phyloP scores from a whole-genome alignment of 2,329 filamentous ascomycete species.

The Cytospora schulzeri region DNA sequence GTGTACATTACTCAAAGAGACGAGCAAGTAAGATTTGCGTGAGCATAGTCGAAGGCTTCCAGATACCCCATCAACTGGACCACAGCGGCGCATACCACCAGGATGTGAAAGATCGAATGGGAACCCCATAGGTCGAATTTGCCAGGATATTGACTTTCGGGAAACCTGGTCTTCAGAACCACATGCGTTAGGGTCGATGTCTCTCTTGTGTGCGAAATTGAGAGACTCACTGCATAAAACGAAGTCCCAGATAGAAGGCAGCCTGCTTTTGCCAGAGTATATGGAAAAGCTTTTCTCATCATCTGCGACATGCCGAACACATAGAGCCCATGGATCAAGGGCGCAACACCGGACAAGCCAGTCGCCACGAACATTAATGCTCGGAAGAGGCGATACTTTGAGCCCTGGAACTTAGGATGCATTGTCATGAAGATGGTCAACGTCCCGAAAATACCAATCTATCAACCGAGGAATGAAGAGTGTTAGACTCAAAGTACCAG shows the following conservation, averaged over 20 bases:
- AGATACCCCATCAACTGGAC: slow-evolving; percentile 32
- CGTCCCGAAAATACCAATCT: slow-evolving; percentile 29
- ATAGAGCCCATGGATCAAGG: slow-evolving; percentile 24
- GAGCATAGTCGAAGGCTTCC: slow-evolving; percentile 17
- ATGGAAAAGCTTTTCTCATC: slow-evolving; percentile 29
- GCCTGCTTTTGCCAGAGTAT: slow-evolving; percentile 24
- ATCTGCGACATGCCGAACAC: slow-evolving; percentile 22
- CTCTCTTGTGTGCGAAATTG: slow-evolving; percentile 21
- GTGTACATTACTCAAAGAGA: not conserved
- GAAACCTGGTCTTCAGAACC: slow-evolving; percentile 26
- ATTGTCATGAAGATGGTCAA: slow-evolving; percentile 23
- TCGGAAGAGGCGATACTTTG: slow-evolving; percentile 25
- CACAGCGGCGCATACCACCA: slow-evolving; percentile 31
- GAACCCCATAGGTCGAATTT: slow-evolving; percentile 22
- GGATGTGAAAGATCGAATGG: slow-evolving; percentile 25
- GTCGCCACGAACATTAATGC: slow-evolving; percentile 24
- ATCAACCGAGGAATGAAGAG: slow-evolving; percentile 9
- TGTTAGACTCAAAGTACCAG: slow-evolving; percentile 6
- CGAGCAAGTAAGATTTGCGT: slow-evolving; percentile 27
- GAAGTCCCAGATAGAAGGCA: slow-evolving; percentile 25
- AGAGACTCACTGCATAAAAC: slow-evolving; percentile 25
- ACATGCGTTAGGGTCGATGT: slow-evolving; percentile 28
- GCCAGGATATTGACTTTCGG: slow-evolving; percentile 25
- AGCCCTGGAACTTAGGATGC: slow-evolving; percentile 26
- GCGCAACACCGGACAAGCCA: slow-evolving; percentile 24